Percentiles rank a stretch among this genome's conserved stretches.
phyloP scores from a whole-genome alignment of 768 basidiomycete species.

The Lanmaoa rubissima region DNA sequence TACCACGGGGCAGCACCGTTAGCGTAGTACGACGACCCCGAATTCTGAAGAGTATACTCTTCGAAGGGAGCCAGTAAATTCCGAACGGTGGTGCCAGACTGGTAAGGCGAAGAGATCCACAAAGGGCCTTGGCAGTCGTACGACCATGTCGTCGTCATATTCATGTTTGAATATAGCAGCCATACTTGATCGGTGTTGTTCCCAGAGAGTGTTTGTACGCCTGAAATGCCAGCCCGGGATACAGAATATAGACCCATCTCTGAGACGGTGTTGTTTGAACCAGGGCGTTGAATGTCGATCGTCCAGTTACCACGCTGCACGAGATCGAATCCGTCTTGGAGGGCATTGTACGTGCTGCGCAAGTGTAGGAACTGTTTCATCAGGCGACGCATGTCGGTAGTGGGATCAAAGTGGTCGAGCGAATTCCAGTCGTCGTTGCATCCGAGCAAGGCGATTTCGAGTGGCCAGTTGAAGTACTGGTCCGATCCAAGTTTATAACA shows the following conservation, averaged over 20 bases:
- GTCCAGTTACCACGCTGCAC: conserved; percentile 88
- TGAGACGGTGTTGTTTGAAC: conserved; percentile 76
- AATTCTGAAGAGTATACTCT: conserved; percentile 64
- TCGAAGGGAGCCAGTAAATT: conserved; percentile 88
- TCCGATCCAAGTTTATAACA: conserved; percentile 88
- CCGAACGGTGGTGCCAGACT: conserved; percentile 54
- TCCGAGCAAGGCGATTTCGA: conserved; percentile 74
- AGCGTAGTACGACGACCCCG: conserved; percentile 59
- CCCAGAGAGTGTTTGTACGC: conserved; percentile 62
- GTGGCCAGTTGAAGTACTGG: conserved; percentile 93
- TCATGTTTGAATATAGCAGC: conserved; percentile 87
- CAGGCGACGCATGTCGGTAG: conserved; percentile 69
- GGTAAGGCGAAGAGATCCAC: conserved; percentile 84
- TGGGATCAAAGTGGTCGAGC: conserved; percentile 94
- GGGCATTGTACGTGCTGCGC: conserved; percentile 61
- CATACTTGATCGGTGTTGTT: conserved; percentile 67
- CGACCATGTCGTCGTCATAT: conserved; percentile 61
- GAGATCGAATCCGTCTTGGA: conserved; percentile 88
- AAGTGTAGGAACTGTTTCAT: conserved; percentile 73
- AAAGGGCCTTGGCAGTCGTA: conserved; percentile 52
- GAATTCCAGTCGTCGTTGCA: conserved; percentile 91
- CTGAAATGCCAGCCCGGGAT: conserved; percentile 59
- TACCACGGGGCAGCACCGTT: conserved; percentile 60
- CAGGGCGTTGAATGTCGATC: conserved; percentile 69
- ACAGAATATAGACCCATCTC: conserved; percentile 90